Evolutionary conservation across 2,329 filamentous ascomycete genomes (phyloP).

Genomic region (Mycosphaerella sp.): DNA sequence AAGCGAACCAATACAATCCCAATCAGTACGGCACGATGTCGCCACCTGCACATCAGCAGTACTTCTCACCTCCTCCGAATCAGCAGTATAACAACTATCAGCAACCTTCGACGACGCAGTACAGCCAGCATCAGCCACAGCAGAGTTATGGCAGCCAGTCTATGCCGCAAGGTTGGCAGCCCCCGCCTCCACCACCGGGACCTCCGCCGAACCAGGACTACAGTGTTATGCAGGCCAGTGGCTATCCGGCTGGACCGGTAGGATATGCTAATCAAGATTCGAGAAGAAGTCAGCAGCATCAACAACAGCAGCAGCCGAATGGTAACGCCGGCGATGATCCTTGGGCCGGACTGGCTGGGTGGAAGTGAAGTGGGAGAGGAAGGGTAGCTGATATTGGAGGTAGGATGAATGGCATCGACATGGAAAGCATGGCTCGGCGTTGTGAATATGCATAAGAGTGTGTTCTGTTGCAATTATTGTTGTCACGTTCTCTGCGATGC

Average conservation of each 20-base stretch:
- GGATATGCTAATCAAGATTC: conserved; percentile 49
- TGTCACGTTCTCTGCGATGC: neutral
- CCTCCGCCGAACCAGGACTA: conserved; percentile 56
- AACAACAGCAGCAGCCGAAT: conserved; percentile 37
- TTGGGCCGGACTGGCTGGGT: conserved; percentile 64
- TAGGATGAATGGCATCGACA: neutral
- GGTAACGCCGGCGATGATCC: conserved; percentile 48
- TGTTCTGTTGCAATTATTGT: neutral
- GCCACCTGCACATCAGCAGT: conserved; percentile 54
- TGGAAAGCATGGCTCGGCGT: neutral
- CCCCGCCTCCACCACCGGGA: conserved; percentile 60
- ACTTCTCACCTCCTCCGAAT: conserved; percentile 45
- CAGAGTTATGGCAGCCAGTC: conserved; percentile 24
- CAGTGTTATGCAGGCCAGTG: conserved; percentile 34
- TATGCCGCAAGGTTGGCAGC: conserved; percentile 59
- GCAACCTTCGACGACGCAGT: conserved; percentile 47
- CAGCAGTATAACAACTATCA: conserved; percentile 39
- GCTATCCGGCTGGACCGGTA: conserved; percentile 46
- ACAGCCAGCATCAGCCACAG: conserved; percentile 56
- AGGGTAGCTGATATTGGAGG: neutral
- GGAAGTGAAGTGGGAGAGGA: conserved; percentile 49
- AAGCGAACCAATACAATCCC: conserved; percentile 39
- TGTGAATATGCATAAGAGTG: neutral
- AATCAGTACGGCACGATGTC: conserved; percentile 43
- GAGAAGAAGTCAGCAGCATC: conserved; percentile 36